A percentile compares a stretch with the other conserved stretches of the same genome.
These are phyloP conservation scores for Aspergillus amoenus DNA, from an alignment of 2,329 filamentous ascomycete species.

Conservation along the genomic window DNA sequence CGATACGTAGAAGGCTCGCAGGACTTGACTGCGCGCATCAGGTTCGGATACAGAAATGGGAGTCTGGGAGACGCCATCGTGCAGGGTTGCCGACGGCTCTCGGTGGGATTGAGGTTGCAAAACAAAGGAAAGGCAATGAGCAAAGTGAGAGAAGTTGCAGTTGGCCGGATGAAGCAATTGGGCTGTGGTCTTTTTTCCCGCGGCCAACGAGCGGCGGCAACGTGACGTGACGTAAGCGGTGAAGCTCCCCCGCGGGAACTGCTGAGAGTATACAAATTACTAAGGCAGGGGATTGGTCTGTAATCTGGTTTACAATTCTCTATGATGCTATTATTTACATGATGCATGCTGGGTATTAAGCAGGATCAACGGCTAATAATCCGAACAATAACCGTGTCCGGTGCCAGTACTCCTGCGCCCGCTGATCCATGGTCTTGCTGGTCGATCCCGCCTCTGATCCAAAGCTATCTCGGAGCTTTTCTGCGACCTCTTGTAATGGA, in stretches of 20 bases:
- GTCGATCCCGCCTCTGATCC: conserved; percentile 48
- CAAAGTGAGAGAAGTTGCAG: background rate
- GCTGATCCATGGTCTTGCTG: conserved; percentile 58
- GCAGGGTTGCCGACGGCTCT: background rate
- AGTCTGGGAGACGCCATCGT: conserved; percentile 63
- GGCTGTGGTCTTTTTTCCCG: conserved; percentile 20
- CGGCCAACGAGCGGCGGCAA: conserved; percentile 22
- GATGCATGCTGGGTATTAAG: background rate
- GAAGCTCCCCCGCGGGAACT: conserved; percentile 21
- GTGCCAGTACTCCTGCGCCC: conserved; percentile 76
- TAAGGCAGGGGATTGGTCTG: background rate
- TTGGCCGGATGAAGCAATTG: conserved; percentile 8
- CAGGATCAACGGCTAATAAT: conserved; percentile 54
- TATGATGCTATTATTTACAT: conserved; percentile 4
- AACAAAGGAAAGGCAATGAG: conserved; percentile 9
- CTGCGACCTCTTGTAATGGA: conserved; percentile 49
- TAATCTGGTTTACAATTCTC: background rate
- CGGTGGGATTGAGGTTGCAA: conserved; percentile 5
- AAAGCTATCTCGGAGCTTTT: conserved; percentile 46
- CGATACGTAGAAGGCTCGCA: conserved; percentile 47
- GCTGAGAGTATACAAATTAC: no score
- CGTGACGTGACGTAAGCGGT: conserved; percentile 30
- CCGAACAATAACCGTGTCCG: conserved; percentile 80
- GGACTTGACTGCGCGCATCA: conserved; percentile 58
- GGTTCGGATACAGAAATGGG: conserved; percentile 67